Conservation (phyloP, 2,329 filamentous ascomycete species). For the Penicillium sp. region DNA sequence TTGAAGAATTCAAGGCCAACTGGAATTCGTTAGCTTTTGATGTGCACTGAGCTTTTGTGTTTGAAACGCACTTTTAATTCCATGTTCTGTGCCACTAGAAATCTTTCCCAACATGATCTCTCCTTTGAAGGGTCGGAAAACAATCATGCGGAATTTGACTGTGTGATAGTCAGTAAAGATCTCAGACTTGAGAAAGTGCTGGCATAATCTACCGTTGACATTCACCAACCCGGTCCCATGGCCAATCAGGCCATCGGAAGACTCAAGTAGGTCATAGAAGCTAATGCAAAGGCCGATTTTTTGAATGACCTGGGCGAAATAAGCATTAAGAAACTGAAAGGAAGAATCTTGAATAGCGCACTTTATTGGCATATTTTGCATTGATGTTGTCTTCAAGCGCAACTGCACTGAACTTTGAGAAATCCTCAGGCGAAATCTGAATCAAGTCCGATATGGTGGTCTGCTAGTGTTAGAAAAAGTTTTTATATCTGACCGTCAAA, state of each 20-base stretch:
- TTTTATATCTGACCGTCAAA: slow-evolving; percentile 19
- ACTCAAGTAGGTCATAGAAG: slow-evolving; percentile 84
- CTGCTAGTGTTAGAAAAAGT: slow-evolving; percentile 47
- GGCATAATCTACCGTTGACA: slow-evolving; percentile 67
- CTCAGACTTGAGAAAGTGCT: background rate
- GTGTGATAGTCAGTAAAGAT: slow-evolving; percentile 5
- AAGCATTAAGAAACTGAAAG: background rate
- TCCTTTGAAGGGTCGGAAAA: slow-evolving; percentile 93
- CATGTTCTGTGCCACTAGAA: slow-evolving; percentile 66
- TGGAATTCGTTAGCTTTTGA: slow-evolving; percentile 32
- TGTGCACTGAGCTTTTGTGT: slow-evolving; percentile 17
- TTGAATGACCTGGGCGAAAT: slow-evolving; percentile 67
- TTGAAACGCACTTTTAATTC: slow-evolving; percentile 61
- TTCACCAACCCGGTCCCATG: slow-evolving; percentile 90
- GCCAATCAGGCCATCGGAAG: slow-evolving; percentile 90
- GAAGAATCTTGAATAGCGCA: slow-evolving; percentile 31
- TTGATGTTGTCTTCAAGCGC: slow-evolving; percentile 97
- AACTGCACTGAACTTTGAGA: slow-evolving; percentile 72
- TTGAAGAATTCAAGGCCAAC: slow-evolving; percentile 91
- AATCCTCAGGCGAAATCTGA: slow-evolving; percentile 85
- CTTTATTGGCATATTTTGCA: slow-evolving; percentile 91
- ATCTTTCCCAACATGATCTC: slow-evolving; percentile 88
- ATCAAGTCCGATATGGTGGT: slow-evolving; percentile 93
- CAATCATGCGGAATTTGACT: slow-evolving; percentile 91
- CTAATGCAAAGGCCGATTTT: slow-evolving; percentile 92